Conservation (phyloP, 1,284 basidiomycete genomes). For the Hymenochaete sp. region DNA sequence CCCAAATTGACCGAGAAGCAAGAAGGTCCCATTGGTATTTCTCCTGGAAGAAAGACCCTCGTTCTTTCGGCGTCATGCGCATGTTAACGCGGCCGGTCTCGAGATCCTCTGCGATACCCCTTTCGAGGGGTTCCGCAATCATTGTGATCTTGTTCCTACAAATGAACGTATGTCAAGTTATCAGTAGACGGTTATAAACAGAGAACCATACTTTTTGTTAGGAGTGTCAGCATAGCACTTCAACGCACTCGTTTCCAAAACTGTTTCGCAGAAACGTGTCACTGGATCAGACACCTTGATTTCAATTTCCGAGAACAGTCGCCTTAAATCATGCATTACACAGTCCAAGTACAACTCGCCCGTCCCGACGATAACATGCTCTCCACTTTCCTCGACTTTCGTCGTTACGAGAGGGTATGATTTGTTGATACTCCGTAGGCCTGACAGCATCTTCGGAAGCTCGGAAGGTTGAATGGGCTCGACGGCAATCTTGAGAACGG, state of each 20-base stretch:
- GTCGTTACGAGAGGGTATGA: slow-evolving; percentile 91
- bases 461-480: slow-evolving; percentile 97
- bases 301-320: slow-evolving; percentile 94
- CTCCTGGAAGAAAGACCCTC: slow-evolving; percentile 89
- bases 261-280: slow-evolving; percentile 97
- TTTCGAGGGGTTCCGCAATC: slow-evolving; percentile 94
- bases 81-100: slow-evolving; percentile 87
- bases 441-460: slow-evolving; percentile 97
- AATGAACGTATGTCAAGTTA: slow-evolving; percentile 2
- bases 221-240: slow-evolving; percentile 99
- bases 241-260: slow-evolving; percentile 93
- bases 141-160: slow-evolving; percentile 90
- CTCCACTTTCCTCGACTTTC: slow-evolving; percentile 97
- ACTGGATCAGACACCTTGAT: slow-evolving; percentile 99
- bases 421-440: slow-evolving; percentile 95
- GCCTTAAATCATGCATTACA: slow-evolving; percentile 91
- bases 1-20: slow-evolving; percentile 97
- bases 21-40: slow-evolving; percentile 98
- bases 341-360: slow-evolving; percentile 97
- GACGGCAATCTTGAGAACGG: slow-evolving; percentile 97
- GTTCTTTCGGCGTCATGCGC: slow-evolving; percentile 87
- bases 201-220: slow-evolving; percentile 80
- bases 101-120: slow-evolving; percentile 89
- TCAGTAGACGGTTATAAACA: slow-evolving; percentile 6
- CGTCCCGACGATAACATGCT: slow-evolving; percentile 94